Evolutionary conservation across 768 basidiomycete genomes (phyloP), one percentile per base, ranked within the genome.

Genomic region (Suillus luteus): DNA sequence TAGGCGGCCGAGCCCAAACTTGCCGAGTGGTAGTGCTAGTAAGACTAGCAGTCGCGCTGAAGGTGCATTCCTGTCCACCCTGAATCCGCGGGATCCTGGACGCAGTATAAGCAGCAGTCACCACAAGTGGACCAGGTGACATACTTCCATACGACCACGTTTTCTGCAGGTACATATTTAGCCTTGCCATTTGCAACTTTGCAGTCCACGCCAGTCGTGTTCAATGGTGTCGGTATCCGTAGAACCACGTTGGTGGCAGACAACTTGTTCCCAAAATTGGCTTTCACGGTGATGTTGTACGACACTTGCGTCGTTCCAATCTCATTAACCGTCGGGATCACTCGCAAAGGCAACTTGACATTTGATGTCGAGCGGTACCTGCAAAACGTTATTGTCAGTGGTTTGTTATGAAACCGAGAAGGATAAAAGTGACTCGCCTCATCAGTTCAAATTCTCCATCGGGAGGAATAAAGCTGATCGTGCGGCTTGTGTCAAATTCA

Each of bases 391-490:
- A 12, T 60, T 49, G 24, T 22, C 9, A 43, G 55, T 62, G 17
- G 63, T 59, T 27, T 62, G 5, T 19, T 41, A 17, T 27, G 55
- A 59, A 38, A 58, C 55, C 12, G 60, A 24, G 43, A 57, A 58
- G 43, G 11, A 62, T 54, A 51, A 44, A 17, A 24, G 38, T 24
- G 5, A 76, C 89, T 68, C 61, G 92, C 94, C 87, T 85, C 97
- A 99, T 99, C 44, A 99, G 82, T 76, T 99, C 97, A 69, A 99
- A 99, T 75, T 99, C 97, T 33, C 97, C 97, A 71, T 99, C 97
- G 3, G 97, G 97, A 1, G 97, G 97, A 41, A 99, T 89, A 77
- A 99, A 99, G 70, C 91, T 95, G 77, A 99, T 99, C 1, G 93
- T 95, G 51, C 97, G 85, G 62, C 87, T 90, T 6, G 93, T 89